Conservation (phyloP, 2,329 filamentous ascomycete species). For the Penicillium brevicompactum region DNA sequence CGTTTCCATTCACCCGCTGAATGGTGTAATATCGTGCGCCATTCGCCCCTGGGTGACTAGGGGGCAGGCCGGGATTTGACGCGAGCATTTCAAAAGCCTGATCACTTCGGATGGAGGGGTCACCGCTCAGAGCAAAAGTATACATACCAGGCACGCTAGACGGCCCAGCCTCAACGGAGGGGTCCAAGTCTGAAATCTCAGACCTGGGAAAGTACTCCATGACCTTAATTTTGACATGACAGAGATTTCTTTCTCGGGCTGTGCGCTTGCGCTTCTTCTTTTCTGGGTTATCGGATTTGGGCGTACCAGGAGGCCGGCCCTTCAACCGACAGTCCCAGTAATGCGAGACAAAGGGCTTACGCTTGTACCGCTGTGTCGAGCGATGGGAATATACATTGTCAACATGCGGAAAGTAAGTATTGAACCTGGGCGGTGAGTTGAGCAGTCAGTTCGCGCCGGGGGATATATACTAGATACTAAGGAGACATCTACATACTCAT, state of each 20-base stretch:
- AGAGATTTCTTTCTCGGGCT: constrained; percentile 75
- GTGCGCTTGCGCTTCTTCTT: constrained; percentile 81
- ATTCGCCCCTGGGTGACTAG: constrained; percentile 50
- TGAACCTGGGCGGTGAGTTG: constrained; percentile 57
- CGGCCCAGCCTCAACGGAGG: constrained; percentile 23
- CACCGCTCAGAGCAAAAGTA: constrained; percentile 22
- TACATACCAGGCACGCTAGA: constrained; percentile 27
- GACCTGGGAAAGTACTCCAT: constrained; percentile 69
- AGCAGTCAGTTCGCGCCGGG: neutral
- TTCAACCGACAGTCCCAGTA: constrained; percentile 86
- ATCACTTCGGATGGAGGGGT: constrained; percentile 10
- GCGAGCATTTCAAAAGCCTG: constrained; percentile 49
- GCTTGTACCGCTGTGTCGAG: constrained; percentile 78
- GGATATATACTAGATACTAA: constrained; percentile 1
- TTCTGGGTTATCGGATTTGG: constrained; percentile 75
- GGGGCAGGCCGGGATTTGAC: constrained; percentile 42
- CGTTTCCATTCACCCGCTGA: constrained; percentile 76
- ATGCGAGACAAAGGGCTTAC: constrained; percentile 78
- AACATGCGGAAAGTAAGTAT: constrained; percentile 80
- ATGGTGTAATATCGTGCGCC: constrained; percentile 70
- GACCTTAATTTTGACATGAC: constrained; percentile 85
- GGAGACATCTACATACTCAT: constrained; percentile 59
- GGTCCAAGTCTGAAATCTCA: constrained; percentile 26
- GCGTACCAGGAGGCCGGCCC: constrained; percentile 74
- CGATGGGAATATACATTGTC: constrained; percentile 85